These are phyloP conservation scores for Solanum tarapatanum DNA, from an alignment of 257 asterid genomes.

Conservation along the genomic window DNA sequence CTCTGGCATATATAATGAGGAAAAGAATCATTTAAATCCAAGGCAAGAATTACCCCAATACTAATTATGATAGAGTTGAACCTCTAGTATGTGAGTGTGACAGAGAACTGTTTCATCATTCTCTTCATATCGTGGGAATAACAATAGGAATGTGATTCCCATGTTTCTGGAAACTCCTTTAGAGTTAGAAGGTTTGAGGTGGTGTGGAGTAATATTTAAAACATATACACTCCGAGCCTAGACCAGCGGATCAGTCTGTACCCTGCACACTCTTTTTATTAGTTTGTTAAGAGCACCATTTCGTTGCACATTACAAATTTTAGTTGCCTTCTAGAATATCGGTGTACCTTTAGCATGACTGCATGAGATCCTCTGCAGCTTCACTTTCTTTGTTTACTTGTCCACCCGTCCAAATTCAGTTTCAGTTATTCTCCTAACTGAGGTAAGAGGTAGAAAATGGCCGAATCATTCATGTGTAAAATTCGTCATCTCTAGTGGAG, in stretches of 20 bases:
- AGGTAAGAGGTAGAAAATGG: background rate
- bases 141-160: background rate
- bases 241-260: background rate
- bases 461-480: background rate
- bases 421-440: background rate
- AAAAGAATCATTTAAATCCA: background rate
- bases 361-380: background rate
- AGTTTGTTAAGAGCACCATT: background rate
- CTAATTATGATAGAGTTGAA: background rate
- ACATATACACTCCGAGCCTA: background rate
- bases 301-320: too few species aligned
- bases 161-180: background rate
- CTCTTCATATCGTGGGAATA: background rate
- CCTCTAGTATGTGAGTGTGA: background rate
- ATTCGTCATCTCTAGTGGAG: background rate
- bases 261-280: background rate
- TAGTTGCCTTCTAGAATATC: background rate
- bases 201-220: background rate
- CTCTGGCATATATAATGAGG: background rate
- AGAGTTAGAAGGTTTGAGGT: background rate
- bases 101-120: background rate
- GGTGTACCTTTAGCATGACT: background rate
- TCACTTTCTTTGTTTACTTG: background rate
- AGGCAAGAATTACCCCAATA: background rate
- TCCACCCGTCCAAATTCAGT: background rate